A percentile compares a stretch with the other conserved stretches of the same genome.
Conservation (phyloP, 345 rosid species). For the Corchorus capsularis region DNA sequence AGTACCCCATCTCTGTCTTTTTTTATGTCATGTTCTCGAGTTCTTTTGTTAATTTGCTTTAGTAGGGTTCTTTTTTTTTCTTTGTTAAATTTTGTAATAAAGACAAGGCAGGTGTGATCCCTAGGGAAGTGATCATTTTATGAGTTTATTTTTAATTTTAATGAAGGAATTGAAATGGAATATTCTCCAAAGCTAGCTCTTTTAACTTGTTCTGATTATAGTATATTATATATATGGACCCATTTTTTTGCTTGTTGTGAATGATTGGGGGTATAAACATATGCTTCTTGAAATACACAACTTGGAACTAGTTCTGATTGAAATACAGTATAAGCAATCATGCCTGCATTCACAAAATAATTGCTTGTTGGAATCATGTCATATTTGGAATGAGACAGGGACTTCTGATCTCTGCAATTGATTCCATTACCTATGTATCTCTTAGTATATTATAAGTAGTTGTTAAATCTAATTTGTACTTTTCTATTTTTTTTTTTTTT, state of each 20-base stretch:
- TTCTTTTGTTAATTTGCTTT: background rate
- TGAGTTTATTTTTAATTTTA: background rate
- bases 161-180: background rate
- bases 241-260: background rate
- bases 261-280: background rate
- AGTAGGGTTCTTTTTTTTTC: background rate
- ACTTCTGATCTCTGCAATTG: background rate
- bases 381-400: background rate
- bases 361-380: background rate
- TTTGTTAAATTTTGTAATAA: background rate
- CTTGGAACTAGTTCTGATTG: background rate
- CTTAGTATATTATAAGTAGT: no score
- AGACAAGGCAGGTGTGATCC: background rate
- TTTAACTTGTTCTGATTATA: background rate
- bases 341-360: background rate
- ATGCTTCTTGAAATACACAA: background rate
- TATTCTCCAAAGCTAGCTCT: background rate
- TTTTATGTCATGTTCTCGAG: background rate
- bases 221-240: background rate
- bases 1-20: background rate
- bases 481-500: no score
- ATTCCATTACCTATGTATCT: background rate
- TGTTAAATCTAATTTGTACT: no score
- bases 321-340: background rate
- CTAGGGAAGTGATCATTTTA: constrained; percentile 12